These are phyloP conservation scores for Sextonia rubra DNA, from an alignment of 164 flowering plant species.

Conservation along the genomic window DNA sequence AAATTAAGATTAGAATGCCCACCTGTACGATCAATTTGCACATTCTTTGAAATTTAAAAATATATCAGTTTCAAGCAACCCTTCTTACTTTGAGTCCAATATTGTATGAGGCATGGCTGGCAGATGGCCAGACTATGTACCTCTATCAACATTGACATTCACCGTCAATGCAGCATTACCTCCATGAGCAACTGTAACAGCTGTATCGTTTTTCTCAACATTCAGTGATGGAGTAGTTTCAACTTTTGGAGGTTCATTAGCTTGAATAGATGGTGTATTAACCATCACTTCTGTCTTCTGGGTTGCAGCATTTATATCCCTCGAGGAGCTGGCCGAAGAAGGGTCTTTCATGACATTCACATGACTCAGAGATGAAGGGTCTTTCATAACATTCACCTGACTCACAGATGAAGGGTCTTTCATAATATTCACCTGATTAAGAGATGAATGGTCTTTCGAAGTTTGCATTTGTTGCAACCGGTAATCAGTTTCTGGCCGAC, in stretches of 20 bases:
- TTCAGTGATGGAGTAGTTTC: slow-evolving; percentile 5
- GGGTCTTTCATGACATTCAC: slow-evolving; percentile 29
- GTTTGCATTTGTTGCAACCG: slow-evolving; percentile 78
- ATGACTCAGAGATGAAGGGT: slow-evolving; percentile 27
- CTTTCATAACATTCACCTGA: slow-evolving; percentile 36
- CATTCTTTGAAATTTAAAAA: not conserved
- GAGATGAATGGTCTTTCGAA: slow-evolving; percentile 30
- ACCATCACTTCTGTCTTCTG: slow-evolving; percentile 7
- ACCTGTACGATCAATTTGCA: not conserved
- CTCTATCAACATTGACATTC: not conserved
- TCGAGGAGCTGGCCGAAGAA: slow-evolving; percentile 14
- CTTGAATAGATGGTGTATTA: slow-evolving; percentile 6
- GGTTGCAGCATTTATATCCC: slow-evolving; percentile 14
- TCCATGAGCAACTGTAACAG: slow-evolving; percentile 1
- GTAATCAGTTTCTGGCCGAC: slow-evolving; percentile 92
- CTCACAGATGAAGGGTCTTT: slow-evolving; percentile 28
- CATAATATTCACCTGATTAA: slow-evolving; percentile 32
- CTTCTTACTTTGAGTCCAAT: not conserved
- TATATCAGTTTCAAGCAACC: too few relatives aligned
- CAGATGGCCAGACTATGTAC: not conserved
- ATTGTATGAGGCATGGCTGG: too few relatives aligned
- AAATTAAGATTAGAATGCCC: not conserved
- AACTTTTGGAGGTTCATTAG: slow-evolving; percentile 11
- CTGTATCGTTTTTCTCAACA: slow-evolving; percentile 10
- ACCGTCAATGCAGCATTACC: not conserved